Evolutionary conservation across 768 basidiomycete species (phyloP).

Genomic region (Mycena albidolilacea): DNA sequence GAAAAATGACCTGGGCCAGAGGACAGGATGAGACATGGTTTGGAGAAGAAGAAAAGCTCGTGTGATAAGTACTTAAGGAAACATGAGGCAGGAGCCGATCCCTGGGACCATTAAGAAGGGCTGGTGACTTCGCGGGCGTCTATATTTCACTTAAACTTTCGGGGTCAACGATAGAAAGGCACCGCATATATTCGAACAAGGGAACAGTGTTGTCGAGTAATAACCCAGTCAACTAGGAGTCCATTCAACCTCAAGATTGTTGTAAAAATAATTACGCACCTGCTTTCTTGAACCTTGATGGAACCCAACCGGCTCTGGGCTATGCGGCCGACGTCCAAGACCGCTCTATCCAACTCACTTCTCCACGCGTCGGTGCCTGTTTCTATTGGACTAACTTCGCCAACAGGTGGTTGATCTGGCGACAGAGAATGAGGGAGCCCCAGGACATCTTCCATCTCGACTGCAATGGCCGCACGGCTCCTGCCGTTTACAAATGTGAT

Average conservation of each 20-base stretch:
- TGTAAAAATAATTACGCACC: slow-evolving; percentile 36
- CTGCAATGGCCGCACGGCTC: slow-evolving; percentile 75
- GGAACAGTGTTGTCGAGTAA: too few species aligned
- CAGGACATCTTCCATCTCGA: slow-evolving; percentile 85
- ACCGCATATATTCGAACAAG: too few species aligned
- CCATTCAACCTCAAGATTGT: not conserved
- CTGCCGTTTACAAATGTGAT: slow-evolving; percentile 95
- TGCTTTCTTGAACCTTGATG: slow-evolving; percentile 56
- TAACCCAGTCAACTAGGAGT: not conserved
- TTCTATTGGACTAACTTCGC: slow-evolving; percentile 55
- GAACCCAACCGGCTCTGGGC: slow-evolving; percentile 76
- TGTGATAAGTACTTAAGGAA: not conserved
- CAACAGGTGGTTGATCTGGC: slow-evolving; percentile 56
- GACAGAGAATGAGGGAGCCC: slow-evolving; percentile 66
- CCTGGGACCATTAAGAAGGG: too few species aligned
- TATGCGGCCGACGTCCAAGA: slow-evolving; percentile 81
- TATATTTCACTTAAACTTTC: not conserved
- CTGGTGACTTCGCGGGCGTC: too few species aligned
- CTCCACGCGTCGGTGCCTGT: slow-evolving; percentile 67
- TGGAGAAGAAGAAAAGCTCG: not conserved
- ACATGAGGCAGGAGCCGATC: slow-evolving; percentile 4
- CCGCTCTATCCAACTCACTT: slow-evolving; percentile 78
- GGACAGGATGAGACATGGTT: slow-evolving; percentile 55
- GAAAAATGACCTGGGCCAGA: slow-evolving; percentile 59
- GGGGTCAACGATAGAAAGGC: not conserved